Evolutionary conservation across 306 rosid species (phyloP), one percentile per base, ranked within the genome.

Genomic region (Rosa multiflora): DNA sequence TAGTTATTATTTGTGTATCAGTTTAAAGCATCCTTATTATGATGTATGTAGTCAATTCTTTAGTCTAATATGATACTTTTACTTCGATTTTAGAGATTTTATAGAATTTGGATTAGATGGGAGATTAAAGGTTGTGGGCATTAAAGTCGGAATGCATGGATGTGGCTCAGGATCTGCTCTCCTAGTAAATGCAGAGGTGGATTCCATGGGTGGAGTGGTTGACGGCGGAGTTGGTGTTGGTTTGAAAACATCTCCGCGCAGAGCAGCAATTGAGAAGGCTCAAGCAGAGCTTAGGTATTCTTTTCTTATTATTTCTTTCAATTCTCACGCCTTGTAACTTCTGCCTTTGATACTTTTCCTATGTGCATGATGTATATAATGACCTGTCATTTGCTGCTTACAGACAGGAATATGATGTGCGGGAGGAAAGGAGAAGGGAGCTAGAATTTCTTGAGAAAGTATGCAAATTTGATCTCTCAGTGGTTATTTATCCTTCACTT

Each of bases 201-300:
- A 93, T 96, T 96, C 98, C 91, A 96, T 96, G 99, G 99, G 98
- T 86, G 99, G 99, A 85, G 99, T 96, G 86, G 88, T 93, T 89
- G 99, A 96, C 53, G 91, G 97, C 39, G 98, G 98, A 91, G 91
- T 90, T 87, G 96, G 96, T 78, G 84, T 88, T 86, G 97, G 98
- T 80, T 86, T 93, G 91, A 91, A 96, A 83, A 83, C 98, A 91
- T 96, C 99, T 90, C 99, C 91, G 46, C 88, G 86, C 87, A 88
- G 92, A 86, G 90, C 90, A 81, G 98, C 94, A 53, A 89, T 96
- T 62, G 98, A 93, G 87, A 96, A 89, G 89, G 98, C 97, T 84
- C 99, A 93, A 81, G 91, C 87, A 49, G 98, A 89, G 83, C 98
- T 96, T 88, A 93, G 99, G 99, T 96, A 82, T 73, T 75, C 55